phyloP scores from a whole-genome alignment of 1,284 basidiomycete genomes.

The Mrakiaceae sp. region DNA sequence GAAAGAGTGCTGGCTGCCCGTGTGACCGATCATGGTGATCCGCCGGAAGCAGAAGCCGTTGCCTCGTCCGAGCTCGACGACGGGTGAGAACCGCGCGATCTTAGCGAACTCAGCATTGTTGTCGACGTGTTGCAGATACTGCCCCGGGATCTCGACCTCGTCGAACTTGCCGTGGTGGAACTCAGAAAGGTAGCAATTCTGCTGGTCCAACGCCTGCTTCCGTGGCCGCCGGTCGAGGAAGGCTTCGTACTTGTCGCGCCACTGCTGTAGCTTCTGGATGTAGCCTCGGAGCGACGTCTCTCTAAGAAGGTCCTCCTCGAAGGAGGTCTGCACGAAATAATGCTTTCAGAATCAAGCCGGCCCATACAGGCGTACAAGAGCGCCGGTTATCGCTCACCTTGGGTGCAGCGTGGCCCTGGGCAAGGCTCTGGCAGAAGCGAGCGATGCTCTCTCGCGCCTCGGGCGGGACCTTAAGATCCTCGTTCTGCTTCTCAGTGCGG shows the following conservation, averaged over 20 bases:
- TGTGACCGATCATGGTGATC: conserved; percentile 83
- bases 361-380: too few relatives aligned
- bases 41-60: conserved; percentile 82
- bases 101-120: conserved; percentile 84
- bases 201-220: conserved; percentile 73
- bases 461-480: conserved; percentile 61
- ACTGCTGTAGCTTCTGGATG: conserved; percentile 75
- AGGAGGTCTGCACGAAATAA: conserved; percentile 40
- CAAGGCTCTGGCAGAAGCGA: conserved; percentile 52
- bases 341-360: too few relatives aligned
- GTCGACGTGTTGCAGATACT: conserved; percentile 87
- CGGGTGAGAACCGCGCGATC: conserved; percentile 82
- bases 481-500: conserved; percentile 54
- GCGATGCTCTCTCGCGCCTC: conserved; percentile 49
- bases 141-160: conserved; percentile 95
- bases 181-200: conserved; percentile 90
- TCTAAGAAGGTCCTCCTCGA: conserved; percentile 82
- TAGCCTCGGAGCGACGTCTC: conserved; percentile 78
- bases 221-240: conserved; percentile 71
- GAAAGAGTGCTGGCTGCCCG: conserved; percentile 80
- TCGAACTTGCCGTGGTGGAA: conserved; percentile 98
- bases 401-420: too few relatives aligned
- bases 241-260: conserved; percentile 87
- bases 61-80: conserved; percentile 74
- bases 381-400: too few relatives aligned